phyloP scores from a whole-genome alignment of 108 stramenopile genomes.

The Epipyxis sp. region DNA sequence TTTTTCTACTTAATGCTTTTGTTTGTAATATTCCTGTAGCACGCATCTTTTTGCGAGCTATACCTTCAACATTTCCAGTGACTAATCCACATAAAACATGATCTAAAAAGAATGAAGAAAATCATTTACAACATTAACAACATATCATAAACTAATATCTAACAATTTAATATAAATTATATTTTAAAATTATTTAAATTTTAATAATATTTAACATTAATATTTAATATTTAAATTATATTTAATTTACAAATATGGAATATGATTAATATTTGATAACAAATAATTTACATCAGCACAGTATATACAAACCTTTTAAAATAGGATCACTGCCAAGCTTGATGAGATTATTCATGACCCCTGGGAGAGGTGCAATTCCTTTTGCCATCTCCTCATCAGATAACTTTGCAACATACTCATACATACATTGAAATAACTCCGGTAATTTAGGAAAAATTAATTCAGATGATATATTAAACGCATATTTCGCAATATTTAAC shows the following conservation, averaged over 20 bases:
- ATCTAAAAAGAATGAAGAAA: background rate
- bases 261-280: too few species aligned
- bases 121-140: background rate
- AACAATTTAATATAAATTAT: too few species aligned
- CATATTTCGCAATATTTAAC: background rate
- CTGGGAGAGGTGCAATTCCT: background rate
- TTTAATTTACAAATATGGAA: too few species aligned
- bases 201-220: too few species aligned
- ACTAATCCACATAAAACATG: background rate
- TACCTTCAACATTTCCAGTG: background rate
- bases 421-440: background rate
- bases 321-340: too few species aligned
- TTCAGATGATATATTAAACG: background rate
- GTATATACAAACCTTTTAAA: too few species aligned
- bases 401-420: background rate
- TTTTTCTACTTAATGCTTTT: background rate
- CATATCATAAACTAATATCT: too few species aligned
- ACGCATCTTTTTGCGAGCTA: background rate
- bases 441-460: background rate
- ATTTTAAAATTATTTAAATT: too few species aligned
- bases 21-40: background rate
- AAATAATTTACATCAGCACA: too few species aligned
- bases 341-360: background rate
- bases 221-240: too few species aligned
- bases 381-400: background rate